Percentiles rank a stretch among this genome's conserved stretches.
Evolutionary conservation across 1,284 basidiomycete species (phyloP).

Genomic region (Athelia psychrophila): DNA sequence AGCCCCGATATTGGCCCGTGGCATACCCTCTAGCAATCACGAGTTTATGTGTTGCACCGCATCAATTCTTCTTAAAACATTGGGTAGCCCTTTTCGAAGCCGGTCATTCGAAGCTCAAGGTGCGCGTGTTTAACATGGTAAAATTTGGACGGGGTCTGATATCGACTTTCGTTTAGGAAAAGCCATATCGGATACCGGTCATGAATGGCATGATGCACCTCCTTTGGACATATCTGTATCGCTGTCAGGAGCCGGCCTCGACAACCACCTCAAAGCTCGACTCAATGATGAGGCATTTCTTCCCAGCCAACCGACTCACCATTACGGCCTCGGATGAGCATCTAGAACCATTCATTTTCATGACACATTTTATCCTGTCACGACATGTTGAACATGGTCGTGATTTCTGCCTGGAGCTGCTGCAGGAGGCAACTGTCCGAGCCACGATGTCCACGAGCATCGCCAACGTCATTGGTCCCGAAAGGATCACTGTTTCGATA

Average conservation of each 20-base stretch:
- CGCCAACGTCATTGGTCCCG: conserved; percentile 54
- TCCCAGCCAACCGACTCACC: conserved; percentile 66
- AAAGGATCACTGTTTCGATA: conserved; percentile 74
- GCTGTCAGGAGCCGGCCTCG: conserved; percentile 84
- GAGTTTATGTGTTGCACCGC: conserved; percentile 84
- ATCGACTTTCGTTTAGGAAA: conserved; percentile 57
- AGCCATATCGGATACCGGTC: conserved; percentile 66
- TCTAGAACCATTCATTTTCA: conserved; percentile 74
- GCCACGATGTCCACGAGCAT: conserved; percentile 40
- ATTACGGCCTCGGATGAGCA: conserved; percentile 75
- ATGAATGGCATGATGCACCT: conserved; percentile 85
- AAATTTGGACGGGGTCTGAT: conserved; percentile 4
- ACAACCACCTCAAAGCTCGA: conserved; percentile 82
- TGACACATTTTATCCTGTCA: conserved; percentile 82
- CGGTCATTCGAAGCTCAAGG: conserved; percentile 79
- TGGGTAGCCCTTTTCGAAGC: conserved; percentile 77
- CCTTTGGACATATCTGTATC: conserved; percentile 93
- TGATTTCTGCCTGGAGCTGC: conserved; percentile 77
- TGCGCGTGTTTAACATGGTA: conserved; percentile 23
- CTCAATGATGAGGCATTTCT: conserved; percentile 73
- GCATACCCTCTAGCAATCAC: conserved; percentile 88
- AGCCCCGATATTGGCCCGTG: conserved; percentile 88
- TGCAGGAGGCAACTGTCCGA: conserved; percentile 62
- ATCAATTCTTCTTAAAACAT: conserved; percentile 81
- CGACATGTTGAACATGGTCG: conserved; percentile 87